A percentile compares a stretch with the other conserved stretches of the same genome.
Conservation (phyloP, 106 monocot genomes). For the Iris macrosiphon region DNA sequence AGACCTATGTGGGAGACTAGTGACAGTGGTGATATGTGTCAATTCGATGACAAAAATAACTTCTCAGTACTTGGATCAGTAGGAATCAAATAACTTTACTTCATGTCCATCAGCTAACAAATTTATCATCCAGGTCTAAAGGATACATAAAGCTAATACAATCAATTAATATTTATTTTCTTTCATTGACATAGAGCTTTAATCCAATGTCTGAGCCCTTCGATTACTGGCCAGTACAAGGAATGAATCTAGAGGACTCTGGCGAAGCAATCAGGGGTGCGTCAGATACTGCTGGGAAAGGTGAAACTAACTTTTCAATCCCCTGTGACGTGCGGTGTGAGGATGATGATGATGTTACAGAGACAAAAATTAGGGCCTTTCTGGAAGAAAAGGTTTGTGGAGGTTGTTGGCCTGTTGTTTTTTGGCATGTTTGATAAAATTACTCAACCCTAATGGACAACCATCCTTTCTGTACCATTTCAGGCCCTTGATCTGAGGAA, state of each 20-base stretch:
- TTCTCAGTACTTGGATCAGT: slow-evolving; percentile 12
- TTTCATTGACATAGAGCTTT: slow-evolving; percentile 51
- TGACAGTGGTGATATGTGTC: slow-evolving; percentile 24
- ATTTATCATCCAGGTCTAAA: too few relatives aligned
- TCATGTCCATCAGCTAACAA: too few relatives aligned
- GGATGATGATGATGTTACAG: slow-evolving; percentile 91
- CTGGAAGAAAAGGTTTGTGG: slow-evolving; percentile 78
- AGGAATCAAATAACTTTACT: too few relatives aligned
- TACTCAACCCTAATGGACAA: too few relatives aligned
- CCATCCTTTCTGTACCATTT: too few relatives aligned
- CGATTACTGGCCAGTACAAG: slow-evolving; percentile 38
- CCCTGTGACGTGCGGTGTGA: slow-evolving; percentile 49
- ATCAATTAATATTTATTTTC: too few relatives aligned
- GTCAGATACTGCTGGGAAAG: slow-evolving; percentile 4
- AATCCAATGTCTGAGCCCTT: slow-evolving; percentile 86
- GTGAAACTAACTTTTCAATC: slow-evolving; percentile 47
- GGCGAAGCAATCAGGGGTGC: slow-evolving; percentile 18
- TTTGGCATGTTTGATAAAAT: too few relatives aligned
- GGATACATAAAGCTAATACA: too few relatives aligned
- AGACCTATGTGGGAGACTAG: slow-evolving; percentile 19
- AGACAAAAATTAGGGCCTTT: slow-evolving; percentile 85
- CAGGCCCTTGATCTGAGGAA: slow-evolving; percentile 95
- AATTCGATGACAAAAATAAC: slow-evolving; percentile 25
- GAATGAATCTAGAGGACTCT: slow-evolving; percentile 11
- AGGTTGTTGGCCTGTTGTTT: too few relatives aligned